A percentile compares a stretch with the other conserved stretches of the same genome.
Conservation (phyloP, 345 rosid species). For the Erysimum cheiranthoides region DNA sequence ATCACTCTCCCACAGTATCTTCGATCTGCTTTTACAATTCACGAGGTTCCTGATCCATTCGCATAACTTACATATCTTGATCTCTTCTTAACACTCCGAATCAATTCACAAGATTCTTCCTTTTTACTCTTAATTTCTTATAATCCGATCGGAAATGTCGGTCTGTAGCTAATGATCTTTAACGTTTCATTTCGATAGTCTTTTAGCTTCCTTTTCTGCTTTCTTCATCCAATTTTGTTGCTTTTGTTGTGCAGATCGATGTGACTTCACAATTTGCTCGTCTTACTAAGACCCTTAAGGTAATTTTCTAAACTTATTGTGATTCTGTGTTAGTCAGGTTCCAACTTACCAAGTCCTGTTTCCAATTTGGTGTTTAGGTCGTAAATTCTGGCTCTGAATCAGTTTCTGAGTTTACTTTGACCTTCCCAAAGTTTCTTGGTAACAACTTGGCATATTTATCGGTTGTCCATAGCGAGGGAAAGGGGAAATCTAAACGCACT, state of each 20-base stretch:
- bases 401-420: constrained; percentile 73
- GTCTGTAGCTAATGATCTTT: background rate
- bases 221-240: constrained; percentile 4
- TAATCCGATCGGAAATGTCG: background rate
- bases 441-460: constrained; percentile 73
- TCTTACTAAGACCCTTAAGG: constrained; percentile 72
- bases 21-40: constrained; percentile 36
- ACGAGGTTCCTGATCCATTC: constrained; percentile 18
- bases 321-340: constrained; percentile 22
- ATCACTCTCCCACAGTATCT: constrained; percentile 1
- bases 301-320: constrained; percentile 27
- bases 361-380: constrained; percentile 52
- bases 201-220: constrained; percentile 1
- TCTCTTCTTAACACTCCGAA: constrained; percentile 14
- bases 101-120: background rate
- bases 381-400: constrained; percentile 68
- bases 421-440: constrained; percentile 72
- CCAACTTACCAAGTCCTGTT: constrained; percentile 5
- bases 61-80: constrained; percentile 15
- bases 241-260: constrained; percentile 68
- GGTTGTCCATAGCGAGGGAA: constrained; percentile 60
- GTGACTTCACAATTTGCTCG: constrained; percentile 85
- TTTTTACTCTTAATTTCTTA: background rate
- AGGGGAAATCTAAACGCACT: constrained; percentile 65
- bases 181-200: background rate